phyloP scores from a whole-genome alignment of 2,329 filamentous ascomycete genomes.

The Ceratocystis colombiana region DNA sequence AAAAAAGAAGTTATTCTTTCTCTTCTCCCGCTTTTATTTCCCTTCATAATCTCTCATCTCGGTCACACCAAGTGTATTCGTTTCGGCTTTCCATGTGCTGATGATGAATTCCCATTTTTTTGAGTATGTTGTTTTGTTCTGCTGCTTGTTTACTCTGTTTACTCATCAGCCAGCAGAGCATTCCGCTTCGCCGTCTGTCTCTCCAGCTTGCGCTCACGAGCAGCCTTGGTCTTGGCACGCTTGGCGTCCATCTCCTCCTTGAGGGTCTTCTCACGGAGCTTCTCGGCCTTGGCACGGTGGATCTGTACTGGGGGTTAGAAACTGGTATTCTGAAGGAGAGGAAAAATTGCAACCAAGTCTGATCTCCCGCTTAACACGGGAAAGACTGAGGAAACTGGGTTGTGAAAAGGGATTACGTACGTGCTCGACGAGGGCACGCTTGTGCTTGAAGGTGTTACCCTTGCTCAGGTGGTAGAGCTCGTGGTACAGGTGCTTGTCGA shows the following conservation, averaged over 20 bases:
- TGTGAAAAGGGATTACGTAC: constrained; percentile 51
- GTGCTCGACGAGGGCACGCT: constrained; percentile 99
- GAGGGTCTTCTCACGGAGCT: constrained; percentile 85
- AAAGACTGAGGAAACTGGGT: background rate
- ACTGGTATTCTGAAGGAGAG: constrained; percentile 4
- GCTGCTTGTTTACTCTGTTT: constrained; percentile 29
- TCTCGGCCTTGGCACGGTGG: constrained; percentile 99
- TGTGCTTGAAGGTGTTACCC: constrained; percentile 99
- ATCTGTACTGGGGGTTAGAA: constrained; percentile 50
- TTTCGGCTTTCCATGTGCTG: constrained; percentile 28
- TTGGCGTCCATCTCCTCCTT: constrained; percentile 99
- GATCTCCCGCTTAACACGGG: background rate
- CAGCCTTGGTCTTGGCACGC: constrained; percentile 99
- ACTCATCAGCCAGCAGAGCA: constrained; percentile 62
- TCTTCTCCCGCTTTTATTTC: constrained; percentile 26
- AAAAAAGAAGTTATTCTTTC: too few species aligned
- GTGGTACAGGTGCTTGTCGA: constrained; percentile 99
- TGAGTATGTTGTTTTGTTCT: constrained; percentile 26
- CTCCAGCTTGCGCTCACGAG: constrained; percentile 95
- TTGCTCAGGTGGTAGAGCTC: constrained; percentile 99
- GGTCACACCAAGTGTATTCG: constrained; percentile 25
- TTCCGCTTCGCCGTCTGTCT: constrained; percentile 83
- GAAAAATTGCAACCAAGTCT: background rate
- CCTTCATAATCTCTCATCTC: constrained; percentile 26
- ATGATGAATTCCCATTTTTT: constrained; percentile 26